Percentiles rank a stretch among this genome's conserved stretches.
Conservation (phyloP, 129 eudicot genomes). For the Sambucus nigra region DNA sequence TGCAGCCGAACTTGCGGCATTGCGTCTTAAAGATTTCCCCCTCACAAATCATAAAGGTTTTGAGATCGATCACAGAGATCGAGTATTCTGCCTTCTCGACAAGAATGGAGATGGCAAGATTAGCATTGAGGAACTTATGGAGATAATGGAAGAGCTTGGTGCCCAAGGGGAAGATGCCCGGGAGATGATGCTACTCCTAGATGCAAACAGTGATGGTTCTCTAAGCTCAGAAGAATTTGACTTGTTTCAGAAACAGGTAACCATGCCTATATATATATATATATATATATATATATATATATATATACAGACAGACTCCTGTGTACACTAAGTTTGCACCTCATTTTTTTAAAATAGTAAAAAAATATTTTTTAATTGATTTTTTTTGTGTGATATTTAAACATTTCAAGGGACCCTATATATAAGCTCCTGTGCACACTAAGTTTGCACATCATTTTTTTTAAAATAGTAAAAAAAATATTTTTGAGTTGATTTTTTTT, state of each 20-base stretch:
- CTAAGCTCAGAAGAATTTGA: constrained; percentile 88
- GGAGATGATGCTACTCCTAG: constrained; percentile 94
- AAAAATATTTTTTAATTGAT: no score
- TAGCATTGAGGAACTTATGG: constrained; percentile 92
- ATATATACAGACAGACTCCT: no score
- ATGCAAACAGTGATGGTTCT: constrained; percentile 90
- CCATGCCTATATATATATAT: background rate
- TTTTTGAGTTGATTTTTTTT: no score
- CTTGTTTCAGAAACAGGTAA: constrained; percentile 80
- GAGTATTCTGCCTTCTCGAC: constrained; percentile 70
- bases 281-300: no score
- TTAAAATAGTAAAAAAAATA: no score
- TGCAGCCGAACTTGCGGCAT: constrained; percentile 91
- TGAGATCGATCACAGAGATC: constrained; percentile 44
- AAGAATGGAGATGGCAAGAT: constrained; percentile 98
- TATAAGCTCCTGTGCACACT: no score
- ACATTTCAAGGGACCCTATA: no score
- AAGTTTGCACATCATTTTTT: no score
- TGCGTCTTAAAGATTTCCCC: constrained; percentile 77
- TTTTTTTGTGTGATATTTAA: no score
- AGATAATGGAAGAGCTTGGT: constrained; percentile 93
- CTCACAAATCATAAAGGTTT: constrained; percentile 36
- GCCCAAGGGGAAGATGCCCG: constrained; percentile 89
- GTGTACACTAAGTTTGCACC: no score
- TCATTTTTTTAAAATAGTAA: no score